A percentile compares a stretch with the other conserved stretches of the same genome.
Conservation (phyloP, 805 yeast species). For the Saccharomyces mikatae region DNA sequence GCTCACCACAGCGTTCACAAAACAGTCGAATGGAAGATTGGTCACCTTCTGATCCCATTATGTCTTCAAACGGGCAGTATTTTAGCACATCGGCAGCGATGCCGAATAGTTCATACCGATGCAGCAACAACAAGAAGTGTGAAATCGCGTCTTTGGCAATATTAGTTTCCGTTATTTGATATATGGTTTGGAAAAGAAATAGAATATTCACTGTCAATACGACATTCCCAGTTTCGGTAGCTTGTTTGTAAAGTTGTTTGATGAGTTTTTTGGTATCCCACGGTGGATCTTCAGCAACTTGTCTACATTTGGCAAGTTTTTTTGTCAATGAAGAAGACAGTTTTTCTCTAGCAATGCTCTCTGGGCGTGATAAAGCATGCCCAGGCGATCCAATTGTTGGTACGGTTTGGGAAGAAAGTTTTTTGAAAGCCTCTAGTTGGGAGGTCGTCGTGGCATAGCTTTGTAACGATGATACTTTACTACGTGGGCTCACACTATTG, state of each 20-base stretch:
- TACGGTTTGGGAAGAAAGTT: slow-evolving; percentile 3
- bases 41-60: slow-evolving; percentile 20
- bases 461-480: slow-evolving; percentile 14
- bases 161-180: slow-evolving; percentile 17
- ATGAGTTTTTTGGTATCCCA: slow-evolving; percentile 27
- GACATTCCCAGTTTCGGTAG: slow-evolving; percentile 27
- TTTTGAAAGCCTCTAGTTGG: slow-evolving; percentile 7
- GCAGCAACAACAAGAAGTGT: slow-evolving; percentile 25
- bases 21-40: slow-evolving; percentile 42
- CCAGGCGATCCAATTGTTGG: slow-evolving; percentile 3
- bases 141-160: slow-evolving; percentile 26
- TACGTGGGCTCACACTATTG: slow-evolving; percentile 14
- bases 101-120: slow-evolving; percentile 29
- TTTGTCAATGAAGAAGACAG: background rate
- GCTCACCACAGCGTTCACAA: slow-evolving; percentile 52
- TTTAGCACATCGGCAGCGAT: slow-evolving; percentile 29
- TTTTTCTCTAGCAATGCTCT: background rate
- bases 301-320: background rate
- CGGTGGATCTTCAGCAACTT: slow-evolving; percentile 14
- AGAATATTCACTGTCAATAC: slow-evolving; percentile 24
- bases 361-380: background rate
- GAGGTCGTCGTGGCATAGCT: slow-evolving; percentile 5
- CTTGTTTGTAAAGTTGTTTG: slow-evolving; percentile 24
- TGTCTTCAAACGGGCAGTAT: slow-evolving; percentile 29
- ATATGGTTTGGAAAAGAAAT: slow-evolving; percentile 26